Conservation (phyloP, 2,329 filamentous ascomycete species). For the Massarina eburnea region DNA sequence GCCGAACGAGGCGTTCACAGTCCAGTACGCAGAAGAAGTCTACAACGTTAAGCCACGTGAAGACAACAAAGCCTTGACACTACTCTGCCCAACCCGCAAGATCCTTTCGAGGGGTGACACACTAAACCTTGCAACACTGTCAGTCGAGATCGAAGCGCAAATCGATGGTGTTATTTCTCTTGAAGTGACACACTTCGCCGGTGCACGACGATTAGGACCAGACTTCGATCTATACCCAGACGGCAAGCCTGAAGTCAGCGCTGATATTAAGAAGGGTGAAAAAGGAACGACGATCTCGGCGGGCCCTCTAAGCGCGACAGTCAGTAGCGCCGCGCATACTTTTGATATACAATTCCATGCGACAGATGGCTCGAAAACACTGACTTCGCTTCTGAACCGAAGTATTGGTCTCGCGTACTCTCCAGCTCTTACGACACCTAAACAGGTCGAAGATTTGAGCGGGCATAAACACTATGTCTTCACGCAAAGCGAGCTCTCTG, state of each 20-base stretch:
- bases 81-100: slow-evolving; percentile 61
- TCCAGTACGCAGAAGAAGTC: slow-evolving; percentile 68
- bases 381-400: slow-evolving; percentile 58
- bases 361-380: slow-evolving; percentile 50
- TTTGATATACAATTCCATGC: slow-evolving; percentile 61
- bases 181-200: slow-evolving; percentile 61
- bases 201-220: slow-evolving; percentile 55
- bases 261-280: slow-evolving; percentile 45
- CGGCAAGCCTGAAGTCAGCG: slow-evolving; percentile 46
- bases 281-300: slow-evolving; percentile 54
- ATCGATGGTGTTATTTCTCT: slow-evolving; percentile 63
- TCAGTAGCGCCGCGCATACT: slow-evolving; percentile 51
- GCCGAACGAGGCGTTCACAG: slow-evolving; percentile 59
- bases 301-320: slow-evolving; percentile 56
- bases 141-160: slow-evolving; percentile 58
- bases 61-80: slow-evolving; percentile 49
- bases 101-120: slow-evolving; percentile 58
- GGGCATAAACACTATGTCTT: slow-evolving; percentile 48
- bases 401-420: slow-evolving; percentile 61
- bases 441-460: slow-evolving; percentile 57
- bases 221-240: slow-evolving; percentile 61
- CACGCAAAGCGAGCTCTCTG: slow-evolving; percentile 49
- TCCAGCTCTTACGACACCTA: slow-evolving; percentile 55
- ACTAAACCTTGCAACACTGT: slow-evolving; percentile 58
- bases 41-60: slow-evolving; percentile 53